Evolutionary conservation across 2,329 filamentous ascomycete species (phyloP), one percentile per base, ranked within the genome.

Genomic region (Westerdykella ornata): DNA sequence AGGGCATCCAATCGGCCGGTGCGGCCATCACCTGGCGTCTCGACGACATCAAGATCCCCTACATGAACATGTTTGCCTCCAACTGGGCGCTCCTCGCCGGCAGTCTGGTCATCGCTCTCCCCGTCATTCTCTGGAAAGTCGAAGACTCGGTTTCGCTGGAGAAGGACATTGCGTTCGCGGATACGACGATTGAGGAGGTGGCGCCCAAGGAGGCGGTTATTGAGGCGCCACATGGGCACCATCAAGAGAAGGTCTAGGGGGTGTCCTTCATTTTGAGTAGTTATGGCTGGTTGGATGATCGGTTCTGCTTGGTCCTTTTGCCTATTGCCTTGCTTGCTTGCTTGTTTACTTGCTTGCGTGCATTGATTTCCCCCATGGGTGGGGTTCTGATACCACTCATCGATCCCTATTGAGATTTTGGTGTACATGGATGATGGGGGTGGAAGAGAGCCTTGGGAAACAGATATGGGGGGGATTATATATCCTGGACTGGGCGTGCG

Each of bases 1-100:
- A 92, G 71, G 83, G 83, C 38, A 85, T 94, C 49, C 88, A 94
- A 66, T 90, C 85, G n/a, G 86, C 85, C 14, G 88, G 87, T 54
- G 81, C 82, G 3, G 88, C 85, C 44, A 77, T 89, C 54, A 84
- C 79, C 56, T 85, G 79, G 80, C 76, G 80, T 18, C 65, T 92
- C 40, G 85, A 92, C 57, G 69, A 77, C 28, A 49, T 52, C 19
- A 54, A 56, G 31, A 74, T 76, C 22, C 70, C 81, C 0, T 94
- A 78, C 68, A 80, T 84, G 71, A 76, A 74, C 51, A 78, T 88
- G 54, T 90, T 94, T 54, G 84, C 73, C 5, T 73, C 74, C 32
- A 81, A 80, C 68, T 95, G 88, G 88, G 86, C 72, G 39, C 72
- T 94, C 2, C 76, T 94, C 12, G 76, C 74, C 1, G 83, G 74